Base-by-base conservation (phyloP, 2,329 filamentous ascomycete species). In the Xylaria sp. region DNA sequence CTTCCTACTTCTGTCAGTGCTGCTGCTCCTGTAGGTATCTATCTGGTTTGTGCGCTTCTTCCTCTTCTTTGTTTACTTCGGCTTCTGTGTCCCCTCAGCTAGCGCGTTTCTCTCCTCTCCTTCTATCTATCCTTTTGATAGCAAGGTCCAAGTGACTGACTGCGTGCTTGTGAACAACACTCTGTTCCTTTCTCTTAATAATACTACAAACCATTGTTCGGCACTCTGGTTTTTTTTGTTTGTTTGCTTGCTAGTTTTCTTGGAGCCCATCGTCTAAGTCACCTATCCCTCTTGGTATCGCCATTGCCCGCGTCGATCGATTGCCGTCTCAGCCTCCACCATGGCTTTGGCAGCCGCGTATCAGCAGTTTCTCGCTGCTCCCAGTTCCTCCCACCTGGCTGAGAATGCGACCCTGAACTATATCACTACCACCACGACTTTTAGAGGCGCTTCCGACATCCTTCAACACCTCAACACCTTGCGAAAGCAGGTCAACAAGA, bases 341-440 rank as follows among this genome's bases (percentile, higher is more conserved):
- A 87, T 87, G 85, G 78, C 84, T 70, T 78, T 86, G 70, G 83
- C 84, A 70, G 76, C 80, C 73, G 78, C 85, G 68, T 95, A 95
- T 83, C 87, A 89, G 84, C 87, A 88, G 82, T 94, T 94, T 79
- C 85, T 94, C 64, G 85, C 87, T 76, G 84, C 88, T 70, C 91
- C 91, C 70, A 89, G 83, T 80, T 82, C 89, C 63, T 86, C 88
- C 64, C 82, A 87, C 65, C 83, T 95, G 75, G 85, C 89, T 41
- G 81, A 86, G 62, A 85, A 90, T 79, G 90, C 91, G 66, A 87
- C 91, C 52, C 83, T 94, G 73, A 90, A 95, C 84, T 99, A 98
- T 84, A 91, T 98, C 79, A 93, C 94, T 64, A 97, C 95, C 8
- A 91, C 94, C 13, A 93, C 90, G 39, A 88, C 88, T 71, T 84